phyloP scores from a whole-genome alignment of 2,329 filamentous ascomycete genomes.

The Claviceps purpurea region DNA sequence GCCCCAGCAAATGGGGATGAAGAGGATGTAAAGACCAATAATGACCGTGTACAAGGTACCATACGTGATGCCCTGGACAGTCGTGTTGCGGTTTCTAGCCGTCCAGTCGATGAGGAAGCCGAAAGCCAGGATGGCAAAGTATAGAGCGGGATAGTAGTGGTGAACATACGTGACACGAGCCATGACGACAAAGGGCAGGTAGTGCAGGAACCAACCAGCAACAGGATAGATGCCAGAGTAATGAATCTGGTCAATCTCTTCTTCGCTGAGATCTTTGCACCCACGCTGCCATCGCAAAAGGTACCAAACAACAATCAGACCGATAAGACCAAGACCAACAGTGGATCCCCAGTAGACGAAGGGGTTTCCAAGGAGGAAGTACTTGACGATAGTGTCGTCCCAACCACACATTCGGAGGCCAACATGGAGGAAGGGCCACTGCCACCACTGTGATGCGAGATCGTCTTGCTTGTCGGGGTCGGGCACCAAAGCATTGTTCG shows the following conservation, averaged over 20 bases:
- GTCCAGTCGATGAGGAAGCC: conserved; percentile 85
- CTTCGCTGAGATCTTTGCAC: conserved; percentile 64
- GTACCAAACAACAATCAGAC: conserved; percentile 67
- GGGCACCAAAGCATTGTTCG: conserved; percentile 94
- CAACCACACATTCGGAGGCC: conserved; percentile 97
- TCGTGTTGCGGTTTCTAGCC: conserved; percentile 51
- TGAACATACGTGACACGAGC: conserved; percentile 97
- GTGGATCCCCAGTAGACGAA: conserved; percentile 93
- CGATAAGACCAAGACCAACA: conserved; percentile 60
- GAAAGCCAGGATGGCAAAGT: conserved; percentile 84
- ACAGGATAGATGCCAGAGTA: conserved; percentile 86
- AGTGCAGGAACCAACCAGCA: conserved; percentile 92
- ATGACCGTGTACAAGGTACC: conserved; percentile 57
- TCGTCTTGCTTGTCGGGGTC: conserved; percentile 99
- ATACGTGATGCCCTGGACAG: conserved; percentile 57
- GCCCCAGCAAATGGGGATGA: conserved; percentile 90
- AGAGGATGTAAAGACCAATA: conserved; percentile 75
- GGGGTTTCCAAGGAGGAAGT: conserved; percentile 95
- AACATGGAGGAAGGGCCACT: conserved; percentile 93
- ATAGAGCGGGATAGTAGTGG: conserved; percentile 96
- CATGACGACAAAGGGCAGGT: conserved; percentile 93
- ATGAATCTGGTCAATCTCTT: conserved; percentile 86
- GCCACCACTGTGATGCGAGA: conserved; percentile 91
- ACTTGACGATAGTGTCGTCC: conserved; percentile 92
- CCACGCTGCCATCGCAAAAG: conserved; percentile 91